Percentiles rank a stretch among this genome's conserved stretches.
Conservation (phyloP, 2,329 filamentous ascomycete species). For the Immersiporthe knoxdaviesiana region DNA sequence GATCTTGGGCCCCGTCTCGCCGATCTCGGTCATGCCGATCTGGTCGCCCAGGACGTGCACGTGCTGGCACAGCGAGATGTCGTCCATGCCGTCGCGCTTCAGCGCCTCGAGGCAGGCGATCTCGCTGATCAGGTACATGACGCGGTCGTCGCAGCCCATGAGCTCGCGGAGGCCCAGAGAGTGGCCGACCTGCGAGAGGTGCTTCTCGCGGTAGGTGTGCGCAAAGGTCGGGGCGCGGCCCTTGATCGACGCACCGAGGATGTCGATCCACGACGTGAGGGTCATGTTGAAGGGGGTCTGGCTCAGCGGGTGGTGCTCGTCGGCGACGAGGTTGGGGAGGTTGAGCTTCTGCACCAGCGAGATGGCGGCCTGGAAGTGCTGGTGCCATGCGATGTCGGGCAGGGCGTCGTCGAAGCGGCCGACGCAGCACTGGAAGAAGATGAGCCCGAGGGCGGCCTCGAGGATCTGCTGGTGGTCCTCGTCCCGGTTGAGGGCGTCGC, state of each 20-base stretch:
- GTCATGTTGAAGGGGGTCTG: slow-evolving; percentile 94
- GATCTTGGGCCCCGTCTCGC: slow-evolving; percentile 60
- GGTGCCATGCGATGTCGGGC: slow-evolving; percentile 93
- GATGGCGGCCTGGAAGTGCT: slow-evolving; percentile 91
- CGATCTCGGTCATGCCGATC: slow-evolving; percentile 78
- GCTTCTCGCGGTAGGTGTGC: slow-evolving; percentile 94
- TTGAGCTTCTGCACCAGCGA: slow-evolving; percentile 85
- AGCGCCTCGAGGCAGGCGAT: slow-evolving; percentile 94
- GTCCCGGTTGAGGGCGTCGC: slow-evolving; percentile 78
- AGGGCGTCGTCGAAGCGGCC: slow-evolving; percentile 82
- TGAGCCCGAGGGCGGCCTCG: slow-evolving; percentile 90
- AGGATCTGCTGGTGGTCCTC: slow-evolving; percentile 85
- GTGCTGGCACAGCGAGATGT: slow-evolving; percentile 85
- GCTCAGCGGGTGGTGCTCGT: slow-evolving; percentile 59
- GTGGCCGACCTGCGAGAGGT: slow-evolving; percentile 67
- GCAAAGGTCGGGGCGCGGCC: slow-evolving; percentile 86
- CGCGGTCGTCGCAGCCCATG: slow-evolving; percentile 95
- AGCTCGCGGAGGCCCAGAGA: slow-evolving; percentile 81
- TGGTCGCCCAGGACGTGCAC: slow-evolving; percentile 86
- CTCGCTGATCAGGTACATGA: slow-evolving; percentile 98
- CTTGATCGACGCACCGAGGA: slow-evolving; percentile 90
- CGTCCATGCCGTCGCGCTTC: slow-evolving; percentile 80
- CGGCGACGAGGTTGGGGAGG: slow-evolving; percentile 69
- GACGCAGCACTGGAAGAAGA: slow-evolving; percentile 94
- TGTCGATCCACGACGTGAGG: slow-evolving; percentile 92